Base-by-base conservation (phyloP, 257 asterid genomes). In the Ballota nigra region DNA sequence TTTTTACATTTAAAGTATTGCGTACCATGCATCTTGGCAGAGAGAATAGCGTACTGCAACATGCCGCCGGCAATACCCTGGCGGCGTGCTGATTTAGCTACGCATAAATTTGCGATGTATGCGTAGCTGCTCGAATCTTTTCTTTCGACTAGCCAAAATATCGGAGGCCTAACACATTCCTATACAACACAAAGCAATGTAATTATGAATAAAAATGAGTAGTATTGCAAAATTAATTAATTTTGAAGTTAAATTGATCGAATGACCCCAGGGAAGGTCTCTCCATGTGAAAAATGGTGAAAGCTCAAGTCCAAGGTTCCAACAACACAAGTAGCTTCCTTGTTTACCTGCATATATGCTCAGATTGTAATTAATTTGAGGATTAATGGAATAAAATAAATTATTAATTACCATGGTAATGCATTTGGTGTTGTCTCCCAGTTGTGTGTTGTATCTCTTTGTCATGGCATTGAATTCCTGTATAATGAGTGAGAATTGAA, bases 261-360 rank as follows among this genome's bases (percentile, higher is more conserved):
- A 40, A 2, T 41, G 49, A 41, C 95, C 88, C 88, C 88, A 13
- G 92, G 95, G 77, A 78, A 84, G 5, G 72, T 76, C 76, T 87
- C 80, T 52, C 86, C 85, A 1, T 75, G 75, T 13, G 84, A 76
- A 57, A 85, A 81, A 76, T 68, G 64, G 38, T 85, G 78, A 43
- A 87, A 66, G 84, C 84, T 84, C 80, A 88, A 80, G 75, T 87
- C 97, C 58, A 88, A 76, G 6, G 96, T 91, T 58, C 97, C 97
- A 7, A 81, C 84, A 0, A 73, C 74, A 16, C 4, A 12, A 41
- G 8, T 40, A 10, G 47, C 80, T 68, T 85, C 88, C 55, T 79
- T 76, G 75, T 65, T 82, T 22, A 80, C 89, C 97, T 88, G 83
- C 65, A 62, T n/a, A 3, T 12, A n/a, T 18, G 23, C 16, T 34